Base-by-base conservation (phyloP, 257 asterid species). In the Nicotiana sylvestris region DNA sequence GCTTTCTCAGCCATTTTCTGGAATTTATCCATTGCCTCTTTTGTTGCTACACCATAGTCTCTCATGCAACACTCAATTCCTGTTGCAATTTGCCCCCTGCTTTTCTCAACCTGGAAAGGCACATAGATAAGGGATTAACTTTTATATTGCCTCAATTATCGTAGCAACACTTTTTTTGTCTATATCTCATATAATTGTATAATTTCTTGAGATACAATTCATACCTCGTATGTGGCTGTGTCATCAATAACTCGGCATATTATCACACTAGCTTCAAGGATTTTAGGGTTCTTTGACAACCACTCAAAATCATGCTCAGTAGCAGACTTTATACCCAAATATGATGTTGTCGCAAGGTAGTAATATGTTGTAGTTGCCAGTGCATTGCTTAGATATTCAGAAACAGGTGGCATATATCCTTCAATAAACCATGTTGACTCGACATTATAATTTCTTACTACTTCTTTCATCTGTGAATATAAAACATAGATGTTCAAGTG, bases 341-440 rank as follows among this genome's bases (percentile, higher is more conserved):
- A 85, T 0, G 89, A 85, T 46, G 91, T 82, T 4, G 89, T 78
- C 0, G 86, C 70, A 1, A 84, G 87, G 68, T 84, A 61, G 81
- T 82, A 86, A 80, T 84, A 87, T 3, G 86, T 69, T 84, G 88
- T 78, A 3, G 93, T 90, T 17, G 83, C 67, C 35, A 86, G 66
- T 25, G 87, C 91, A 46, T 86, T 86, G 16, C 58, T 78, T 84
- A 85, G 29, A 89, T 90, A 90, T 9, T 89, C 93, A 17, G 43
- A 60, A 81, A 91, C 89, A 18, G 86, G 35, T 46, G 95, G 90
- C 83, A 84, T 72, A 77, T 86, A 81, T 35, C 88, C 90, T 85
- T 84, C 74, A 3, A 87, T 81, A 62, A 90, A 90, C 37, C 11
- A 3, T 25, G 12, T 39, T 1, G 33, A 30, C 25, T 83, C 87